phyloP scores from a whole-genome alignment of 2,329 filamentous ascomycete species.

The Ploettnerulaceae sp. region DNA sequence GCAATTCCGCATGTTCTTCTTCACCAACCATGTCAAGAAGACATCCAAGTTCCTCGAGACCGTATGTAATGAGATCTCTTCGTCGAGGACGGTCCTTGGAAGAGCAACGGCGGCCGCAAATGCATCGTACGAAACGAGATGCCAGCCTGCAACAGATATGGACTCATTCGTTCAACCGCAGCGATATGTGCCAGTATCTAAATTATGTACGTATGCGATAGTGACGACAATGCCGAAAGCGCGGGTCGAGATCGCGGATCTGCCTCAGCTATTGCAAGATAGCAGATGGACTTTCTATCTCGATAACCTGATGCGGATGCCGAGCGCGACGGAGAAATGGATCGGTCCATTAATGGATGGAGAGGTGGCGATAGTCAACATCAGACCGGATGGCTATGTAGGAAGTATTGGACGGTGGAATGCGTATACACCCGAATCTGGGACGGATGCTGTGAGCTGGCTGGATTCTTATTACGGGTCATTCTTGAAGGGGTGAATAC shows the following conservation, averaged over 20 bases:
- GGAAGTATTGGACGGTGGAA: slow-evolving; percentile 51
- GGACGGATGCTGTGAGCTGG: slow-evolving; percentile 39
- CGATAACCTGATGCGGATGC: slow-evolving; percentile 54
- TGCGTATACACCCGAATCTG: slow-evolving; percentile 23
- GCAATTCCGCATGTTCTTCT: slow-evolving; percentile 71
- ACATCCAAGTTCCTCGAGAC: slow-evolving; percentile 53
- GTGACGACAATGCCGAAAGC: slow-evolving; percentile 62
- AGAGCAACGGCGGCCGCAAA: slow-evolving; percentile 55
- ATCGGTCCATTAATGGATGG: slow-evolving; percentile 47
- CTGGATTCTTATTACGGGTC: slow-evolving; percentile 47
- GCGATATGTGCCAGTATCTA: slow-evolving; percentile 63
- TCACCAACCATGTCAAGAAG: slow-evolving; percentile 57
- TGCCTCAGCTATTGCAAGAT: slow-evolving; percentile 57
- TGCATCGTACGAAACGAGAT: slow-evolving; percentile 56
- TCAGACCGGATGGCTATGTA: slow-evolving; percentile 70
- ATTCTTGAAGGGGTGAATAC: slow-evolving; percentile 37
- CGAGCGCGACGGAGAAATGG: slow-evolving; percentile 66
- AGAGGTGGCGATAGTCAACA: slow-evolving; percentile 60
- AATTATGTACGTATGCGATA: slow-evolving; percentile 63
- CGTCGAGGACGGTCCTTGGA: slow-evolving; percentile 50
- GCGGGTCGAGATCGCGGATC: slow-evolving; percentile 59
- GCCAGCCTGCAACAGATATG: slow-evolving; percentile 50
- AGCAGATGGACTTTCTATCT: slow-evolving; percentile 70
- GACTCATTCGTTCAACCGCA: slow-evolving; percentile 64
- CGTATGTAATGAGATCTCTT: slow-evolving; percentile 52